phyloP scores from a whole-genome alignment of 1,139 yeast genomes.

The Yamadazyma blattariae region DNA sequence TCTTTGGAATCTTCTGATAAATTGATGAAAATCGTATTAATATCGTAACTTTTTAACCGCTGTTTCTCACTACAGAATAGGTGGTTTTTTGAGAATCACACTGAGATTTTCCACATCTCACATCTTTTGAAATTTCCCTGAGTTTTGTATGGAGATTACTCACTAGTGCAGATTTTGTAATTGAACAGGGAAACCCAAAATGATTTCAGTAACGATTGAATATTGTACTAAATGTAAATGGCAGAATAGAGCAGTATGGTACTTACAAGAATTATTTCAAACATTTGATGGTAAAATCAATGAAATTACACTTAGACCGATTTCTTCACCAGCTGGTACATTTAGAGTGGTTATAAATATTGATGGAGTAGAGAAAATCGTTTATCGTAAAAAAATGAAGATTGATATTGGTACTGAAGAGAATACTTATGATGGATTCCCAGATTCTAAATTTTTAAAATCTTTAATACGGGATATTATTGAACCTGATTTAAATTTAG shows the following conservation, averaged over 20 bases:
- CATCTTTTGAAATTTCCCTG: too few relatives aligned
- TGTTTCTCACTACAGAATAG: too few relatives aligned
- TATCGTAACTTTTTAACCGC: too few relatives aligned
- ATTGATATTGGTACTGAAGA: conserved; percentile 19
- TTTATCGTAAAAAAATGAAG: conserved; percentile 40
- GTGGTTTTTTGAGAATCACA: too few relatives aligned
- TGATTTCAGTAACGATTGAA: conserved; percentile 35
- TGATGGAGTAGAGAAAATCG: conserved; percentile 14
- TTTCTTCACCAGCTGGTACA: conserved; percentile 36
- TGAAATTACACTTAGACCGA: conserved; percentile 40
- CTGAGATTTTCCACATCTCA: too few relatives aligned
- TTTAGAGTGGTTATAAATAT: conserved; percentile 27
- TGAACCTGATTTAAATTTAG: conserved; percentile 26
- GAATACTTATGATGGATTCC: conserved; percentile 44
- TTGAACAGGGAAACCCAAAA: too few relatives aligned
- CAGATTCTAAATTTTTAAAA: conserved; percentile 44
- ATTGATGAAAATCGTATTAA: too few relatives aligned
- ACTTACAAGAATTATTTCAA: conserved; percentile 41
- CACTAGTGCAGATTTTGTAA: too few relatives aligned
- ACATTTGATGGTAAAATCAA: conserved; percentile 39
- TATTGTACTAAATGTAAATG: conserved; percentile 47
- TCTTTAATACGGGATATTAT: conserved; percentile 31
- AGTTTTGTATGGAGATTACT: too few relatives aligned
- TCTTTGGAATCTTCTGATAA: too few relatives aligned
- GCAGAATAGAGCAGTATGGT: conserved; percentile 50